Evolutionary conservation across 768 basidiomycete species (phyloP).

Genomic region (Suillus paluster): DNA sequence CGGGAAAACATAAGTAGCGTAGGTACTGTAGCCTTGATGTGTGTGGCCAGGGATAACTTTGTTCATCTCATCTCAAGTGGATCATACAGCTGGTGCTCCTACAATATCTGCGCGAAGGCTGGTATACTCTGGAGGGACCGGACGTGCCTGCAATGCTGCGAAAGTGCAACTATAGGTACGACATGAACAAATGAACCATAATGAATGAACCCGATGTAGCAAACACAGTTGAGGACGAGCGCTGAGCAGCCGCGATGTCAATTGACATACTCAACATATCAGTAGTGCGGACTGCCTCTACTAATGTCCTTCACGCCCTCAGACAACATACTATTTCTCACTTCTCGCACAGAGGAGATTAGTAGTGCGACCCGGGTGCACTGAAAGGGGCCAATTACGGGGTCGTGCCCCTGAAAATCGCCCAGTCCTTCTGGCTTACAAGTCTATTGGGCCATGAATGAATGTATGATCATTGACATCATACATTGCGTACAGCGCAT

Average conservation of each 20-base stretch:
- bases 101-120: background rate
- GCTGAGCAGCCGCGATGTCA: too few species aligned
- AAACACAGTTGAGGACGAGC: too few species aligned
- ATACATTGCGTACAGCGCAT: too few species aligned
- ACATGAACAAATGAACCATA: too few species aligned
- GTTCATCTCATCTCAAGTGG: background rate
- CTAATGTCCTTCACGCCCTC: background rate
- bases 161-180: too few species aligned
- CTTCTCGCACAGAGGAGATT: background rate
- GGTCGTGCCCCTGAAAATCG: background rate
- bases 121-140: background rate
- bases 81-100: background rate
- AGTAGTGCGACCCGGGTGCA: background rate
- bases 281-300: too few species aligned
- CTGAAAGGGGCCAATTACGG: background rate
- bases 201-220: too few species aligned
- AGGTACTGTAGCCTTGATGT: conserved; percentile 1
- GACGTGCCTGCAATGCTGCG: too few species aligned
- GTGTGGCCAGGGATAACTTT: background rate
- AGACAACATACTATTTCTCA: background rate
- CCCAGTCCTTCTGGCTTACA: background rate
- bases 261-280: too few species aligned
- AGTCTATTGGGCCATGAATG: background rate
- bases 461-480: background rate
- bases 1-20: conserved; percentile 26